Evolutionary conservation across 2,329 filamentous ascomycete species (phyloP).

Genomic region (Septoria petroselini): DNA sequence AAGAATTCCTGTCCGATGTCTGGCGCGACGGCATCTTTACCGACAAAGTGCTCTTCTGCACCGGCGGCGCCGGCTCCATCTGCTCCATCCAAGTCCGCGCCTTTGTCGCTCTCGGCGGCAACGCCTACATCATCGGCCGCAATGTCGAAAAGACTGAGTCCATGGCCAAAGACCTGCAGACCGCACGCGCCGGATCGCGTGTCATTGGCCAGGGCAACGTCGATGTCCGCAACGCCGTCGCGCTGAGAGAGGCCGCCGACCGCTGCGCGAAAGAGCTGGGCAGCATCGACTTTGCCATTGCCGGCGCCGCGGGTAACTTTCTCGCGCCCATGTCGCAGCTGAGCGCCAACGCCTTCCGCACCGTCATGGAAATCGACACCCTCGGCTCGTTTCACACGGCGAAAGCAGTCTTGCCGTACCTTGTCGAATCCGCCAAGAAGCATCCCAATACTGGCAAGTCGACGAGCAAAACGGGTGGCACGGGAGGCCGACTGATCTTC

Average conservation of each 20-base stretch:
- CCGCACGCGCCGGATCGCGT: slow-evolving; percentile 71
- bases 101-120: slow-evolving; percentile 82
- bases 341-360: slow-evolving; percentile 85
- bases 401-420: slow-evolving; percentile 82
- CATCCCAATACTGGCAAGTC: slow-evolving; percentile 58
- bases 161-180: slow-evolving; percentile 77
- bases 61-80: slow-evolving; percentile 88
- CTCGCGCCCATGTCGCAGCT: slow-evolving; percentile 79
- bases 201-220: slow-evolving; percentile 78
- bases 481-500: slow-evolving; percentile 82
- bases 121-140: slow-evolving; percentile 90
- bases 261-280: slow-evolving; percentile 79
- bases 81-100: slow-evolving; percentile 92
- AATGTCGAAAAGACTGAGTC: slow-evolving; percentile 82
- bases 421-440: slow-evolving; percentile 68
- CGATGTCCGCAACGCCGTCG: slow-evolving; percentile 66
- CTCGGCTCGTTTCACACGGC: slow-evolving; percentile 91
- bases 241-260: slow-evolving; percentile 70
- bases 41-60: slow-evolving; percentile 89
- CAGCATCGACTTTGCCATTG: slow-evolving; percentile 87
- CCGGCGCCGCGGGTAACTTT: slow-evolving; percentile 94
- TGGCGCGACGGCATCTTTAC: slow-evolving; percentile 87
- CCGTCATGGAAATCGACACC: slow-evolving; percentile 94
- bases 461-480: slow-evolving; percentile 36
- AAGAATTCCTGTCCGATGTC: slow-evolving; percentile 73